Base-by-base conservation (phyloP, 352 stramenopile genomes). In the Pythium folliculosum region DNA sequence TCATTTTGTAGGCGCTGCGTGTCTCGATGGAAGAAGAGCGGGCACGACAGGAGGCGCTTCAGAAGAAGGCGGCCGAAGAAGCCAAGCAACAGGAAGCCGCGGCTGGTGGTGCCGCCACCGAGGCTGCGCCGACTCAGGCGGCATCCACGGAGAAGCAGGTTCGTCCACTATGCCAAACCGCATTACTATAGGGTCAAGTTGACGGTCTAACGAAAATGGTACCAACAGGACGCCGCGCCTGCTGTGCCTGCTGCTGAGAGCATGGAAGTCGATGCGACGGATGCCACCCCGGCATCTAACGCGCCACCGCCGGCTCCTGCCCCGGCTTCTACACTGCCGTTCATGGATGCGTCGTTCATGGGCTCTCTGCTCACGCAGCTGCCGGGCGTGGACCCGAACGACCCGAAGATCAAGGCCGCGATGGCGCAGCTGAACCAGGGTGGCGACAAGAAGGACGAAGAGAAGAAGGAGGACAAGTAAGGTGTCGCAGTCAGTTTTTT, bases 21-120 rank as follows among this genome's bases (percentile, higher is more conserved):
- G 95, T 99, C 12, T 99, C 95, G 57, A 99, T 99, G 96, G 97
- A 99, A 80, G 97, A 99, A 79, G 97, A 99, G 77, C 88, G 96
- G 47, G 96, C 94, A 17, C 87, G 96, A 37, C 96, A 99, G 65
- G 96, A 99, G 75, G 87, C 94, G 27, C 79, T 92, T 14, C 92
- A 97, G 63, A 97, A 98, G 67, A 88, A 90, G 21, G 86, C 90
- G 14, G 90, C 91, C 1, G 88, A 96, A 67, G 84, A 89, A 59
- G 72, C 80, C 35, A 67, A 67, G 50, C 49, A 59, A 7, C 60
- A 67, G 14, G 60, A 67, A 25, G 60, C 70, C 16, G 48, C 69
- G 17, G 57, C 71, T n/a, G 65, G 60, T 22, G 58, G 55, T 43
- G 63, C 61, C 21, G 67, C 73, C 8, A 47, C 60, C 12, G 60